Evolutionary conservation across 805 yeast genomes (phyloP), one percentile per base, ranked within the genome.

Genomic region (Starmerella roubikii): DNA sequence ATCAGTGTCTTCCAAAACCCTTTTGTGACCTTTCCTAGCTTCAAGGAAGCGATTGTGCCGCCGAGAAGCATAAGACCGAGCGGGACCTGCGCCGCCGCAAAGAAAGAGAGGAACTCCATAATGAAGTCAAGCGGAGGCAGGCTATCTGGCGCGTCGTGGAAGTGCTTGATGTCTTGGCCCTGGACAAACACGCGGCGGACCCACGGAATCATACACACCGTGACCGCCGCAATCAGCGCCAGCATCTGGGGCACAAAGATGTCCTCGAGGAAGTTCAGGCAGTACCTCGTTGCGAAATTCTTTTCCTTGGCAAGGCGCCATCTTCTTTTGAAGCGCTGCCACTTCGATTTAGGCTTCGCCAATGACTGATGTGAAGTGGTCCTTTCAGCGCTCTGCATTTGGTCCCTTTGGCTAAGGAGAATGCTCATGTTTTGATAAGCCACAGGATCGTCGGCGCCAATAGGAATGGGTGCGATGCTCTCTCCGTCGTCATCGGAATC

Each of bases 51-150:
- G 30, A 88, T 73, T 2, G 94, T 84, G 15, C 88, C 94, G 2
- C 97, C 97, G 22, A 88, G 58, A 42, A 88, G 54, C 32, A 83
- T 56, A 44, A 88, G 62, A 0, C 96, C 97, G 41, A 83, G 58
- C 1, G 96, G 97, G 25, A 88, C 94, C 35, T 81, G 74, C 0
- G 95, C 95, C 21, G 74, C 74, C 0, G 94, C 94, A 7, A 88
- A 63, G 54, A 88, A 88, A 2, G 71, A 54, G 0, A 88, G 67
- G 47, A 77, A 73, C 54, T 88, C 94, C 74, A 88, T 80, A 4
- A 86, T 40, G 47, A 86, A 86, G 26, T 83, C 83, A 23, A 88
- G 64, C 0, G 93, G 86, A 0, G 96, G 96, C 40, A 67, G 65
- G 1, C 67, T 65, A 57, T 88, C 97, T 0, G 97, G 97, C 0